Conservation (phyloP, 2,329 filamentous ascomycete genomes). For the Dryadomyces quercivorus region DNA sequence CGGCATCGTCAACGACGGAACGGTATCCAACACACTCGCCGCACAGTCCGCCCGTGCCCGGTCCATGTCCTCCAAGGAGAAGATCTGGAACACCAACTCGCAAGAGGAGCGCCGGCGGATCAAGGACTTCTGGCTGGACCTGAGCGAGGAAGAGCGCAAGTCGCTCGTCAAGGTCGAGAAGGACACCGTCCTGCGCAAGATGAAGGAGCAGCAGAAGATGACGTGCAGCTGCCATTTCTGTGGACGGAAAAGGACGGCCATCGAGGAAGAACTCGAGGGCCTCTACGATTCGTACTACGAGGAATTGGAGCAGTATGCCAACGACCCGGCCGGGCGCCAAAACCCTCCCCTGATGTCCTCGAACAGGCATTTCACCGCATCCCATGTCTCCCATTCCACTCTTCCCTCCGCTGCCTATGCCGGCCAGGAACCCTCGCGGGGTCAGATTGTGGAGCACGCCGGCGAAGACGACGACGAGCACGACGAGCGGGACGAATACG, state of each 20-base stretch:
- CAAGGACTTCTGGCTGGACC: conserved; percentile 92
- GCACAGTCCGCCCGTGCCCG: conserved; percentile 9
- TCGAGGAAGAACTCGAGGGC: conserved; percentile 94
- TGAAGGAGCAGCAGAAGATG: conserved; percentile 99
- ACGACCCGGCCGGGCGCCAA: conserved; percentile 52
- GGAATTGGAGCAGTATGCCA: conserved; percentile 93
- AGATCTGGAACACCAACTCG: conserved; percentile 95
- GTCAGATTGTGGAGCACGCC: conserved; percentile 59
- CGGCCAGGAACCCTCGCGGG: conserved; percentile 58
- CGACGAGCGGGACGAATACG: conserved; percentile 43
- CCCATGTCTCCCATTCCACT: conserved; percentile 42
- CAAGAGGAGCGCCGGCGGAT: conserved; percentile 93
- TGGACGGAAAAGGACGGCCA: conserved; percentile 88
- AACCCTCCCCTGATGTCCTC: conserved; percentile 58
- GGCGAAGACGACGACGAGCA: conserved; percentile 42
- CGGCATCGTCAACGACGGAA: conserved; percentile 16
- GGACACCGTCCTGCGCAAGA: conserved; percentile 93
- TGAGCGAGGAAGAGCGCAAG: conserved; percentile 89
- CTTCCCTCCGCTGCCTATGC: conserved; percentile 45
- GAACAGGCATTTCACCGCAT: conserved; percentile 48
- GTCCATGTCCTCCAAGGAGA: conserved; percentile 51
- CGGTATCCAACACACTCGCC: conserved; percentile 6
- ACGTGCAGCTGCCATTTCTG: conserved; percentile 98
- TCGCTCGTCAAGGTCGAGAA: conserved; percentile 97
- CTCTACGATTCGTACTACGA: conserved; percentile 98